Base-by-base conservation (phyloP, 2,329 filamentous ascomycete genomes). In the Microsporum ferrugineum region DNA sequence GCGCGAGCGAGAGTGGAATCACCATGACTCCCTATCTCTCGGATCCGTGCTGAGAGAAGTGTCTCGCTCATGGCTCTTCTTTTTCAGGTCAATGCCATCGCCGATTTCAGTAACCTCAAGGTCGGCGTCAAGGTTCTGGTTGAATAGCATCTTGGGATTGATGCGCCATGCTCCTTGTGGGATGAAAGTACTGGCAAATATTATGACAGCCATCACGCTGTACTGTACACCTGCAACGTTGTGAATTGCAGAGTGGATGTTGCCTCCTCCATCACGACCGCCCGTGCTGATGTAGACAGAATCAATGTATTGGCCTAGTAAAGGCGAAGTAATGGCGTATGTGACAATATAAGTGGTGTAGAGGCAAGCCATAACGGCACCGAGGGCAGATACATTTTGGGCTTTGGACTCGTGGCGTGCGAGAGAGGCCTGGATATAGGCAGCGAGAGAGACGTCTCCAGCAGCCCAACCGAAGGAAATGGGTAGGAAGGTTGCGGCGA, bases 381-480 rank as follows among this genome's bases (percentile, higher is more conserved):
- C 79, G 1, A 80, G 70, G 0, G 78, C 75, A 1, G 78, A 79
- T 1, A 80, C 77, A 47, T 78, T 75, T 53, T 74, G 72, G 41
- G 75, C 73, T 49, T 76, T 70, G 7, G 71, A 71, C 64, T 80
- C 78, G 31, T 77, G 70, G 29, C 77, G 71, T 0, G 76, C 72
- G n/a, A 80, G 72, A 4, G 76, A 76, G 2, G 78, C 77, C 66
- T 81, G 79, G 57, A 80, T 79, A 66, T 80, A 80, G 1, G 79
- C 79, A 0, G 76, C 76, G 0, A 80, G 73, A 2, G 77, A 79
- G 12, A 80, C 78, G 60, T 81, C 78, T 12, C 78, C 78, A 2
- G 79, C 78, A 0, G 79, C 79, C 78, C 78, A 81, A 23, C 78
- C 78, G 58, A 80, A 79, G 2, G 74, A 76, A 57, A 79, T 72